Conservation (phyloP, 345 rosid species). For the Eutrema heterophyllum region DNA sequence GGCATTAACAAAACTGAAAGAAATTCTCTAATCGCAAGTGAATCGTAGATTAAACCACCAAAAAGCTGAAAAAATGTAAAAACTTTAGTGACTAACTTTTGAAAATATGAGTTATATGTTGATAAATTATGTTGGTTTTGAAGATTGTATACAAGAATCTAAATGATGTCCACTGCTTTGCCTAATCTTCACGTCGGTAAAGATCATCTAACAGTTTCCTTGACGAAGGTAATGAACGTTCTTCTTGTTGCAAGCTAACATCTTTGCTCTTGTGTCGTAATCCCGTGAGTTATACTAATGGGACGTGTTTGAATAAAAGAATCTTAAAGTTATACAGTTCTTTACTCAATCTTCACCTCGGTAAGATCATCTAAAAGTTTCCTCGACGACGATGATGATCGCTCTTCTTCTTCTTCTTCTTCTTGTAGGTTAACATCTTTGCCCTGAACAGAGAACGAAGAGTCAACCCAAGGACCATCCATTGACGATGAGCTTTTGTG, state of each 20-base stretch:
- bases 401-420: slow-evolving; percentile 10
- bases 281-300: background rate
- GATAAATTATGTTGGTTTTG: background rate
- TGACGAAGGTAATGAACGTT: background rate
- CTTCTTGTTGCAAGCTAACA: background rate
- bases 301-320: background rate
- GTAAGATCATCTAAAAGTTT: slow-evolving; percentile 23
- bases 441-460: slow-evolving; percentile 39
- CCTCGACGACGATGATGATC: slow-evolving; percentile 21
- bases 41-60: background rate
- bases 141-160: background rate
- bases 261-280: background rate
- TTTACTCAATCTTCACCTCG: slow-evolving; percentile 23
- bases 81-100: background rate
- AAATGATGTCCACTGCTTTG: background rate
- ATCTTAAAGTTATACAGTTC: background rate
- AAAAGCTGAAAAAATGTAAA: too few relatives aligned
- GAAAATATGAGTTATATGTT: background rate
- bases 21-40: background rate
- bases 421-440: slow-evolving; percentile 27
- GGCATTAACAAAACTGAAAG: background rate
- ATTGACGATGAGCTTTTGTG: slow-evolving; percentile 39
- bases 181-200: background rate
- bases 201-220: background rate
- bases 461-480: slow-evolving; percentile 68